Percentiles rank a stretch among this genome's conserved stretches.
These are phyloP conservation scores for Xylona heveae DNA, from an alignment of 495 filamentous ascomycete genomes.

Conservation along the genomic window DNA sequence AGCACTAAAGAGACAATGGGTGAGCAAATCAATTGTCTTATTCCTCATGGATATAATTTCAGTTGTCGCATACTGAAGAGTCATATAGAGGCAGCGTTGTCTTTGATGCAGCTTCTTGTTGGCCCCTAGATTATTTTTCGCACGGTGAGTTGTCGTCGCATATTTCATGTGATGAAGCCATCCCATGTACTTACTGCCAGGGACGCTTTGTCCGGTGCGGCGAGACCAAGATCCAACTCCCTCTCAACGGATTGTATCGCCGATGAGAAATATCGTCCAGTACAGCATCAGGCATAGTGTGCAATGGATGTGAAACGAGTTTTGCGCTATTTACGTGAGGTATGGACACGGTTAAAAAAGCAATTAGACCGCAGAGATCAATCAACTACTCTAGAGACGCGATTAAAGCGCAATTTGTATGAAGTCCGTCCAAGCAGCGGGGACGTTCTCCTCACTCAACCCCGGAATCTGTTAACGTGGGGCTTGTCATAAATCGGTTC, in stretches of 20 bases:
- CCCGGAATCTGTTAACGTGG: no score
- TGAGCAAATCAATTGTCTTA: slow-evolving; percentile 1
- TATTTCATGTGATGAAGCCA: neutral
- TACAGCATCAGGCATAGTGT: slow-evolving; percentile 41
- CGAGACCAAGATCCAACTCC: slow-evolving; percentile 80
- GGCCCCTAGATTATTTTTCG: slow-evolving; percentile 35
- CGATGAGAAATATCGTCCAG: slow-evolving; percentile 95
- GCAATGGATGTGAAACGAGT: no score
- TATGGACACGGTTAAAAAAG: no score
- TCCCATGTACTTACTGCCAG: slow-evolving; percentile 62
- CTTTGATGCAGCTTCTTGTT: slow-evolving; percentile 66
- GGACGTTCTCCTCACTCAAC: no score
- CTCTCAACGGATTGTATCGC: slow-evolving; percentile 78
- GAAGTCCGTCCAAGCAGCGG: no score
- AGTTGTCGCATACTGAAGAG: slow-evolving; percentile 27
- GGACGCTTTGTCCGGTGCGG: slow-evolving; percentile 91
- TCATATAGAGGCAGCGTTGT: slow-evolving; percentile 64
- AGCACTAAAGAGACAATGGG: slow-evolving; percentile 42
- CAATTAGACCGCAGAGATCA: no score
- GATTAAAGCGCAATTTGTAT: no score
- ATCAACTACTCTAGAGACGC: no score
- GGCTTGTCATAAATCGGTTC: no score
- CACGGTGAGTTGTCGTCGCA: neutral
- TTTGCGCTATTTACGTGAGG: no score
- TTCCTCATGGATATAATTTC: neutral